Evolutionary conservation across 345 rosid genomes (phyloP).

Genomic region (Melaleuca quinquenervia): DNA sequence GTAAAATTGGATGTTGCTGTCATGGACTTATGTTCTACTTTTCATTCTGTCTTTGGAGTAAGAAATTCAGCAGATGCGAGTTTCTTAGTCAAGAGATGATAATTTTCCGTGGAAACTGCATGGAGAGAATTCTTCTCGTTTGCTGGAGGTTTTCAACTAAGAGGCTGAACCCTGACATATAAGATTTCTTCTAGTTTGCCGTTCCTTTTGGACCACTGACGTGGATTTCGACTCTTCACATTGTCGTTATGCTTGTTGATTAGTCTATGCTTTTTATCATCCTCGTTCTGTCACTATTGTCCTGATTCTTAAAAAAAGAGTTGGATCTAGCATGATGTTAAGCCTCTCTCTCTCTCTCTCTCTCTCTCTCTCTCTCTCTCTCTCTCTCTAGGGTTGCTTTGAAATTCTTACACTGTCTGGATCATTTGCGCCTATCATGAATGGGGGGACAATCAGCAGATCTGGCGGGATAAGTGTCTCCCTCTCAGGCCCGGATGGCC

Average conservation of each 20-base stretch:
- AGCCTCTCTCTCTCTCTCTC: neutral
- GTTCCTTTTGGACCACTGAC: neutral
- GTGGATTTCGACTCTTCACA: neutral
- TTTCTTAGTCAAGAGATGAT: neutral
- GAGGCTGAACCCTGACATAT: neutral
- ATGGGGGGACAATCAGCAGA: constrained; percentile 34
- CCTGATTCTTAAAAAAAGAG: neutral
- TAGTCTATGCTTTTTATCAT: neutral
- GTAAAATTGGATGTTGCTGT: neutral
- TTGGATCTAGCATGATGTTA: neutral
- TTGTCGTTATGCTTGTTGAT: neutral
- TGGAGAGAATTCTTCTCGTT: neutral
- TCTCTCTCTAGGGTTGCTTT: constrained; percentile 22
- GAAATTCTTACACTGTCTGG: constrained; percentile 45
- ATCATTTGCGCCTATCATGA: constrained; percentile 29
- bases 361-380: neutral
- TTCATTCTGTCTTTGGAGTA: neutral
- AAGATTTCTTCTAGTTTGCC: neutral
- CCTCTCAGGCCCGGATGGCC: constrained; percentile 40
- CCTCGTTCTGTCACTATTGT: neutral
- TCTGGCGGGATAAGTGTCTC: constrained; percentile 45
- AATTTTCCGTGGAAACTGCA: neutral
- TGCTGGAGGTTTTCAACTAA: neutral
- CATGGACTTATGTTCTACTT: neutral
- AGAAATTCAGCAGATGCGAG: neutral